Evolutionary conservation across 2,329 filamentous ascomycete species (phyloP).

Genomic region (Colletotrichum destructivum): DNA sequence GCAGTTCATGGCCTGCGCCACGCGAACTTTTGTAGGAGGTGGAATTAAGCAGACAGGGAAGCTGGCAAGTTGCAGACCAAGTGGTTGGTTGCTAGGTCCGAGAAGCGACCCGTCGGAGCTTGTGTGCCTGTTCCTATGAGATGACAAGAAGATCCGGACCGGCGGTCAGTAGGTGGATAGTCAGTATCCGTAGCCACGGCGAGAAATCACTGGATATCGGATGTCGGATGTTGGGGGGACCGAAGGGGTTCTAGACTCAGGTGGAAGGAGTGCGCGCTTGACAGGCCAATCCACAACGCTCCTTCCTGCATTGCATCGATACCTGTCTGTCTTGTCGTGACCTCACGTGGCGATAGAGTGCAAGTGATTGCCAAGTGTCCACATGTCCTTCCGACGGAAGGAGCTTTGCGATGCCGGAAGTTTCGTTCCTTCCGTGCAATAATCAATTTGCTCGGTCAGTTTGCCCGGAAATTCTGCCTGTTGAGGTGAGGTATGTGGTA

Average conservation of each 20-base stretch:
- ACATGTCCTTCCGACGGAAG: neutral
- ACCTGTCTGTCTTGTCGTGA: conserved; percentile 4
- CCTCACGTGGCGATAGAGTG: conserved; percentile 24
- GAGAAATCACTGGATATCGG: neutral
- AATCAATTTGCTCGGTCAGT: neutral
- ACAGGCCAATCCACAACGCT: neutral
- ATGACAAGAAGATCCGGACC: conserved; percentile 27
- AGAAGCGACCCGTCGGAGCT: conserved; percentile 7
- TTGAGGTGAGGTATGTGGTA: neutral
- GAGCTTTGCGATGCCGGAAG: neutral
- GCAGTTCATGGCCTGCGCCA: conserved; percentile 21
- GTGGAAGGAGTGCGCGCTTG: neutral
- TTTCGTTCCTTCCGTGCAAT: neutral
- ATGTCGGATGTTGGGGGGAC: neutral
- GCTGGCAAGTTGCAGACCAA: conserved; percentile 15
- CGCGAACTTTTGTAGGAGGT: conserved; percentile 6
- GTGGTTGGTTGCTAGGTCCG: conserved; percentile 20
- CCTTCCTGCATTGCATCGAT: neutral
- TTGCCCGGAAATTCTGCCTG: neutral
- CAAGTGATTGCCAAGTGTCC: neutral
- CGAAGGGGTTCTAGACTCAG: conserved; percentile 1
- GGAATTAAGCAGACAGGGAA: conserved; percentile 18
- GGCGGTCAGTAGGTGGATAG: conserved; percentile 19
- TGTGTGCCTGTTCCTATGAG: conserved; percentile 16
- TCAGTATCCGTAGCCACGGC: neutral